Evolutionary conservation across 2,329 filamentous ascomycete genomes (phyloP).

Genomic region (Rutstroemia sp.): DNA sequence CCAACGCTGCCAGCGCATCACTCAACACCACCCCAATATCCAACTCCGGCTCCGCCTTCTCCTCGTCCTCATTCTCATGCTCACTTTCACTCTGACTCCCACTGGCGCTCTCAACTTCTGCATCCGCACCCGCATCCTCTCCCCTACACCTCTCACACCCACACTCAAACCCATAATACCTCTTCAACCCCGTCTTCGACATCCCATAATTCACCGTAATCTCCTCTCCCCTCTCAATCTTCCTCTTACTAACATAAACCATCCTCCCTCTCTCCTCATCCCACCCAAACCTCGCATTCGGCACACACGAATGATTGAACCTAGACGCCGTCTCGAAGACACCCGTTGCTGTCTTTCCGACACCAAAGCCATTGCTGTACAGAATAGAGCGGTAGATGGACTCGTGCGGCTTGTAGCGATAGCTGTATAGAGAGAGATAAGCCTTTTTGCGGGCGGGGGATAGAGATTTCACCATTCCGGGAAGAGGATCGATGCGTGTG

Average conservation of each 20-base stretch:
- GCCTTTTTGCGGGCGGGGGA: conserved; percentile 8
- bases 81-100: too few relatives aligned
- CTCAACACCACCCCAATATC: too few relatives aligned
- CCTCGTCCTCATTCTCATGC: too few relatives aligned
- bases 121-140: not conserved
- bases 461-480: conserved; percentile 12
- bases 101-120: too few relatives aligned
- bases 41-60: too few relatives aligned
- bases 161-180: conserved; percentile 26
- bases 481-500: conserved; percentile 15
- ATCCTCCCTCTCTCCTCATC: conserved; percentile 15
- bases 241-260: conserved; percentile 19
- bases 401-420: conserved; percentile 12
- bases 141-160: conserved; percentile 14
- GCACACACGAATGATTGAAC: conserved; percentile 16
- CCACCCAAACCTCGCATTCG: conserved; percentile 21
- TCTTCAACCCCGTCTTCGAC: conserved; percentile 12
- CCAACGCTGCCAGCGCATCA: too few relatives aligned
- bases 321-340: conserved; percentile 20
- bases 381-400: conserved; percentile 16
- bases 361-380: conserved; percentile 21
- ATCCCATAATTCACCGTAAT: conserved; percentile 26
- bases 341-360: conserved; percentile 15
- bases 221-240: conserved; percentile 22
- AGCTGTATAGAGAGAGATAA: conserved; percentile 14